phyloP scores from a whole-genome alignment of 345 rosid species.

The Mangifera indica region DNA sequence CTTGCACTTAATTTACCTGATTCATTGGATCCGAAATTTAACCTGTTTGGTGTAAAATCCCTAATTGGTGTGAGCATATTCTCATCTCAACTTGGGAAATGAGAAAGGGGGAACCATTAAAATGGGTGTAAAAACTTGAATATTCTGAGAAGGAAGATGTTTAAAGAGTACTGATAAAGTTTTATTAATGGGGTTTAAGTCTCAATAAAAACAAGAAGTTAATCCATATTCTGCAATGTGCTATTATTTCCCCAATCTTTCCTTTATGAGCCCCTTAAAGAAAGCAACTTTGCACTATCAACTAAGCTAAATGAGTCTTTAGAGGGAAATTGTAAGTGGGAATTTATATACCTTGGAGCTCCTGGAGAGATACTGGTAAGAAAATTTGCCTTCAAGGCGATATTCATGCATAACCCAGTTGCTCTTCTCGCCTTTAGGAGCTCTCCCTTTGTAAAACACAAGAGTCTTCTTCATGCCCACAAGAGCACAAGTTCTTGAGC shows the following conservation, averaged over 20 bases:
- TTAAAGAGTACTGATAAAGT: neutral
- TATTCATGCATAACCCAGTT: constrained; percentile 99
- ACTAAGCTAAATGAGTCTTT: too few species aligned
- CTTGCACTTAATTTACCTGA: too few species aligned
- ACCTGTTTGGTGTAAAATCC: too few species aligned
- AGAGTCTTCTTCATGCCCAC: constrained; percentile 96
- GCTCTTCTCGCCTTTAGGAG: constrained; percentile 89
- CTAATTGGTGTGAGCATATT: too few species aligned
- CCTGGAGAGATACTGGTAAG: constrained; percentile 72
- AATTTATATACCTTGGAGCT: constrained; percentile 56
- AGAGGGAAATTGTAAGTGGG: neutral
- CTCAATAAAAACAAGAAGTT: neutral
- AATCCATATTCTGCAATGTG: neutral
- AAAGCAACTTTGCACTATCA: neutral
- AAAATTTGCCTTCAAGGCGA: constrained; percentile 91
- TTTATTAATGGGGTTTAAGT: neutral
- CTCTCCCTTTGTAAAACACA: constrained; percentile 87
- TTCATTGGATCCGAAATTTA: too few species aligned
- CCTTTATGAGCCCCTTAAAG: neutral
- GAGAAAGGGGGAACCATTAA: neutral
- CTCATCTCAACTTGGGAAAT: too few species aligned
- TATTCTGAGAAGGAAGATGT: neutral
- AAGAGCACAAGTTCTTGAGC: constrained; percentile 77
- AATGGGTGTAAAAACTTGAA: neutral
- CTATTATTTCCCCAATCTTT: neutral